Percentiles rank a stretch among this genome's conserved stretches.
These are phyloP conservation scores for Panicum miliaceum DNA, from an alignment of 176 grass and related monocot genomes.

Conservation along the genomic window DNA sequence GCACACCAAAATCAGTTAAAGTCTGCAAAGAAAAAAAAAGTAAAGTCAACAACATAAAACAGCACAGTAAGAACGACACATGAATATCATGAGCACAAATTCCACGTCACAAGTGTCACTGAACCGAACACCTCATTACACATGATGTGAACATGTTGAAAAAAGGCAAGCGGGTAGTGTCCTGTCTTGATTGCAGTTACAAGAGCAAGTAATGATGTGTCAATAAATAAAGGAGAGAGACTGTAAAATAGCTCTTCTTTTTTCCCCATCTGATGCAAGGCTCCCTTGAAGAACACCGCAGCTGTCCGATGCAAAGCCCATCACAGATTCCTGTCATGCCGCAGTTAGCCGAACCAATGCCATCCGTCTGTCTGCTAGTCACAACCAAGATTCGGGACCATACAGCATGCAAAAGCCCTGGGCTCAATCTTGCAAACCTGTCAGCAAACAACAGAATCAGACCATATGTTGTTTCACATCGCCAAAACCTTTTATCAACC, in stretches of 20 bases:
- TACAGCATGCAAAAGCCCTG: neutral
- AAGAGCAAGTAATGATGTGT: conserved; percentile 4
- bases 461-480: neutral
- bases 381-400: conserved; percentile 33
- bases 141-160: conserved; percentile 23
- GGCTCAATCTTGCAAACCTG: conserved; percentile 39
- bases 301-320: neutral
- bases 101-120: conserved; percentile 21
- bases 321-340: neutral
- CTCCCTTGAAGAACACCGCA: neutral
- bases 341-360: neutral
- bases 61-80: conserved; percentile 18
- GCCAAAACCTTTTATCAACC: neutral
- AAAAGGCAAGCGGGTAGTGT: neutral
- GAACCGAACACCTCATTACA: neutral
- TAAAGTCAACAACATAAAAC: neutral
- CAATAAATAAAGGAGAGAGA: conserved; percentile 15
- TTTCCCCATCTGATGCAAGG: conserved; percentile 22
- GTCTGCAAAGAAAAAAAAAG: neutral
- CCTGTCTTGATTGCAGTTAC: conserved; percentile 16
- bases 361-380: conserved; percentile 20
- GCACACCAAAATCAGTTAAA: neutral
- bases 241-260: conserved; percentile 17
- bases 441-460: conserved; percentile 16
- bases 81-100: conserved; percentile 32